Conservation (phyloP, 2,329 filamentous ascomycete species). For the Emergomyces orientalis region DNA sequence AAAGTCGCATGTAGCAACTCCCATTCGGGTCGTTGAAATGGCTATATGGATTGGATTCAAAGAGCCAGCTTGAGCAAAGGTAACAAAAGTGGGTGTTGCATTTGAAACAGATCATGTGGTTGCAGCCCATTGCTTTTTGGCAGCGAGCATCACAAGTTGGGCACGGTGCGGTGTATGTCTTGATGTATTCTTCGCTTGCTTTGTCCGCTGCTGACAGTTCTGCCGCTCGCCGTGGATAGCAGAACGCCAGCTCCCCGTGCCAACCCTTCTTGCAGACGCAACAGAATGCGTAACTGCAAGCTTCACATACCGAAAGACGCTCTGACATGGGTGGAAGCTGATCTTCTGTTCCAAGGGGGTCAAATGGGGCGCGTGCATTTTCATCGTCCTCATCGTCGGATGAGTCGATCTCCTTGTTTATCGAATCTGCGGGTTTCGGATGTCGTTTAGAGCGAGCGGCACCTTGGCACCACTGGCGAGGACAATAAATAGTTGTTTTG, state of each 20-base stretch:
- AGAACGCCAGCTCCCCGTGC: conserved; percentile 81
- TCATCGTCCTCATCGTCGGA: conserved; percentile 47
- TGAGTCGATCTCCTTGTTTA: conserved; percentile 36
- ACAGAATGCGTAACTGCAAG: conserved; percentile 87
- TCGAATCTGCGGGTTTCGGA: conserved; percentile 59
- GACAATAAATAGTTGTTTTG: conserved; percentile 86
- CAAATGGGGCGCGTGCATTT: conserved; percentile 26
- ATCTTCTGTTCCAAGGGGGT: conserved; percentile 37
- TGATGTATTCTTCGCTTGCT: conserved; percentile 75
- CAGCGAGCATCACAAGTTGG: conserved; percentile 77
- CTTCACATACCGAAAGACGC: conserved; percentile 73
- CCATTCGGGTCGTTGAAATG: conserved; percentile 72
- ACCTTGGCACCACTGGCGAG: conserved; percentile 83
- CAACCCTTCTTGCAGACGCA: conserved; percentile 65
- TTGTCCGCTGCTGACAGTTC: conserved; percentile 78
- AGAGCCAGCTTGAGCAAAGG: conserved; percentile 79
- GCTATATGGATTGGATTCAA: conserved; percentile 68
- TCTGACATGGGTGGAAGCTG: conserved; percentile 47
- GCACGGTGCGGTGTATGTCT: conserved; percentile 72
- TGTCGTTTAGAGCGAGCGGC: conserved; percentile 69
- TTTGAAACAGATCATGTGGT: conserved; percentile 89
- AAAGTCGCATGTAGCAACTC: conserved; percentile 73
- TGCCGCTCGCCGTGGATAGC: conserved; percentile 52
- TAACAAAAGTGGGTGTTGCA: conserved; percentile 95
- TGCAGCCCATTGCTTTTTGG: conserved; percentile 89